Base-by-base conservation (phyloP, 2,329 filamentous ascomycete genomes). In the Pseudogymnoascus sp. region DNA sequence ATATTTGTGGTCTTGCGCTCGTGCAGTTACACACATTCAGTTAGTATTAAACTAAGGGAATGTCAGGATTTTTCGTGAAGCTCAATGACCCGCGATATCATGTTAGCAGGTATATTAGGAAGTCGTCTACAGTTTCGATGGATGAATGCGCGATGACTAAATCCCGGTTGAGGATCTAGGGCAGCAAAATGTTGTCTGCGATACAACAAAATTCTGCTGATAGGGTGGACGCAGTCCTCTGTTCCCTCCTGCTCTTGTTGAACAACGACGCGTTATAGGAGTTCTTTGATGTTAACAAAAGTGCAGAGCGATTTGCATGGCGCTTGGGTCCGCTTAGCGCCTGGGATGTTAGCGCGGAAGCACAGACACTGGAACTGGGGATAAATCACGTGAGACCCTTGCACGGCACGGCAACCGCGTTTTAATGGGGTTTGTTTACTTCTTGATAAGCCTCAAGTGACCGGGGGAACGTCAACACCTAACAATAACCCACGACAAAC, bases 381-480 rank as follows among this genome's bases (percentile, higher is more conserved):
- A 35, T 2, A 4, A 12, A 21, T 55, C 48, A 55, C 58, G 58
- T 44, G 58, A 60, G 35, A 31, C 58, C 58, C 21, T 13, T 60
- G 58, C 33, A 39, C 58, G 10, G 58, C 33, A 39, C 58, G 10
- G 58, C 39, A 48, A 44, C 42, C 42, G 59, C 59, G 38, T 61
- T 61, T 61, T 60, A 39, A 55, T 59, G 38, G 38, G 59, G 59
- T 61, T 61, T 61, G 59, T 64, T 63, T 59, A 64, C 41, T 61
- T 31, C 60, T 36, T 12, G 41, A 39, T 39, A 58, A 29, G 61
- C 41, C 48, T 55, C 27, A 33, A 33, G 48, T 55, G 27, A 17
- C 48, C 21, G 9, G 13, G 42, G 48, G 29, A 33, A 55, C 29
- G 48, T 55, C 48, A 33, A 55, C 48, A 55, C 21, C 15, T 55